Evolutionary conservation across 805 yeast genomes (phyloP), one percentile per base, ranked within the genome.

Genomic region (Kuraishia floccosa): DNA sequence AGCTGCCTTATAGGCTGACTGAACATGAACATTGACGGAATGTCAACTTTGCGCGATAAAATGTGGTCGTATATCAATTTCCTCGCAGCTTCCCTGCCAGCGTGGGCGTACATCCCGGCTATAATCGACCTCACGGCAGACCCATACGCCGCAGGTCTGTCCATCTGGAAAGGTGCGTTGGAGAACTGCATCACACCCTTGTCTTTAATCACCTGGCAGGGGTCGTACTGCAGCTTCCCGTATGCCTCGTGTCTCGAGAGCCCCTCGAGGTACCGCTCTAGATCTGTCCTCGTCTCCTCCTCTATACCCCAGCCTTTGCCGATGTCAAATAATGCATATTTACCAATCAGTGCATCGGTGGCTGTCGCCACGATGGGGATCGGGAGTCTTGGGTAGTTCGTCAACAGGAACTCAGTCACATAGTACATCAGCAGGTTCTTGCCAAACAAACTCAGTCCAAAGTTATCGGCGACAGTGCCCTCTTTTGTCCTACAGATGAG

Each of bases 301-400:
- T 85, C 87, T 30, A 91, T 76, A 58, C 98, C 98, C 96, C 96
- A 91, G 13, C 59, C 47, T 44, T 65, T 67, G 22, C 86, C 96
- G 17, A 86, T 60, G 30, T 68, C 69, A 23, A 72, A 60, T 35
- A 91, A 61, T 1, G 85, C 67, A 11, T 63, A 68, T 22, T 72
- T 68, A 3, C 89, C 82, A 47, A 81, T 67, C 49, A 75, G 82
- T 1, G 91, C 68, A 41, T 82, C 78, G 6, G 81, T 76, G 1
- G 94, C 83, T 5, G 76, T 73, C 43, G 76, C 72, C 34, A 85
- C 68, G 17, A 87, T 78, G 6, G 74, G 68, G 38, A 79, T 67
- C 12, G 99, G 98, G 30, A 91, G 65, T 50, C 99, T 72, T 32
- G 99, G 99, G 52, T 86, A 86, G 40, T 69, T 73, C 30, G 76